Evolutionary conservation across 2,329 filamentous ascomycete species (phyloP), one percentile per base, ranked within the genome.

Genomic region (Penicillium verrucosum): DNA sequence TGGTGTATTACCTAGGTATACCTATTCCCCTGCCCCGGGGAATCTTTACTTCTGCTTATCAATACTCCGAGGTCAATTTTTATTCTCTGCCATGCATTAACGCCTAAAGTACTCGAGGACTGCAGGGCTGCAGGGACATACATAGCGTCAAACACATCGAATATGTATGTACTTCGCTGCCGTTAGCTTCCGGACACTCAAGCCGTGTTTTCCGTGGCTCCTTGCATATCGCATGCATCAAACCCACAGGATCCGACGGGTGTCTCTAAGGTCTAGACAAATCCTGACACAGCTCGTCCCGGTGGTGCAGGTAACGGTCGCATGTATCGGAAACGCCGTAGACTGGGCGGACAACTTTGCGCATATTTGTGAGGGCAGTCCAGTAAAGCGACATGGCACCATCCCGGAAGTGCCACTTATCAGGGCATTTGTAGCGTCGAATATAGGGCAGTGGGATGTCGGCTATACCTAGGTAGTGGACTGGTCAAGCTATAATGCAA

Each of bases 171-270:
- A 58, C 53, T 18, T 61, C 11, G 5, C 6, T 37, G 14, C 23
- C 16, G 8, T n/a, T 70, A 46, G 57, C 67, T 4, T 47, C 70
- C 14, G 54, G 68, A 81, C 58, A 79, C 82, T 56, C 82, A 87
- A 65, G 89, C 89, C 67, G 64, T 64, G 86, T 86, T 95, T 95
- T 95, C 2, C 91, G 90, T 60, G 89, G 82, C 58, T 91, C 72
- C 78, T 83, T 84, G 1, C 80, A 85, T 69, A 81, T 89, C 66
- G 87, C 84, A 36, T 82, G 83, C 58, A 81, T 88, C 58, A 7
- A 89, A 92, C 70, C 78, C 92, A 9, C 83, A 85, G 63, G 86
- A 86, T 43, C 89, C 85, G 0, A 80, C 81, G 29, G 85, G 81
- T 50, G 89, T 91, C 70, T 34, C 30, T 30, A 46, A 25, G 21